These are phyloP conservation scores for Dictyostelium intermedium DNA, from an alignment of 78 protist species.

Conservation along the genomic window DNA sequence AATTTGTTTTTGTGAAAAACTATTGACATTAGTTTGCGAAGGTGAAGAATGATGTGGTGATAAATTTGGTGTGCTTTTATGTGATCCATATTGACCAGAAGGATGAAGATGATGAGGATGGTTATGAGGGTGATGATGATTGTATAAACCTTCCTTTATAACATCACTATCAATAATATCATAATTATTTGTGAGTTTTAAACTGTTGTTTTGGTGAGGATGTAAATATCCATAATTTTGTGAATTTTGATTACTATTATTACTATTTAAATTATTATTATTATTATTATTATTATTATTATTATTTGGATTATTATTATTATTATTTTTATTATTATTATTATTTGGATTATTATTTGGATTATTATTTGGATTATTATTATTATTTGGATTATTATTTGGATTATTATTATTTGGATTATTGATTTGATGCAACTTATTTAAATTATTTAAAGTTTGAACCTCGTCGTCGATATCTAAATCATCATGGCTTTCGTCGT, in stretches of 20 bases:
- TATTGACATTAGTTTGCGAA: neutral
- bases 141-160: neutral
- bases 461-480: neutral
- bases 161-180: constrained; percentile 64
- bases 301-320: too few species aligned
- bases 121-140: neutral
- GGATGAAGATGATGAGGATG: constrained; percentile 8
- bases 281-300: neutral
- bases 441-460: neutral
- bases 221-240: neutral
- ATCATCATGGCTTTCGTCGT: neutral
- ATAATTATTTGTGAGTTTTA: constrained; percentile 45
- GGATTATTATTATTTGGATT: neutral
- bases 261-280: too few species aligned
- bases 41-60: neutral
- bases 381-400: neutral
- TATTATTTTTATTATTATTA: too few species aligned
- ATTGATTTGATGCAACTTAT: neutral
- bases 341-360: neutral
- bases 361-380: neutral
- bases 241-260: neutral
- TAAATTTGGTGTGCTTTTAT: neutral
- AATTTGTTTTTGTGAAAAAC: neutral
- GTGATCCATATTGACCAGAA: neutral
- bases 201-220: neutral